Evolutionary conservation across 768 basidiomycete genomes (phyloP), one percentile per base, ranked within the genome.

Genomic region (Leucocoprinus sp.): DNA sequence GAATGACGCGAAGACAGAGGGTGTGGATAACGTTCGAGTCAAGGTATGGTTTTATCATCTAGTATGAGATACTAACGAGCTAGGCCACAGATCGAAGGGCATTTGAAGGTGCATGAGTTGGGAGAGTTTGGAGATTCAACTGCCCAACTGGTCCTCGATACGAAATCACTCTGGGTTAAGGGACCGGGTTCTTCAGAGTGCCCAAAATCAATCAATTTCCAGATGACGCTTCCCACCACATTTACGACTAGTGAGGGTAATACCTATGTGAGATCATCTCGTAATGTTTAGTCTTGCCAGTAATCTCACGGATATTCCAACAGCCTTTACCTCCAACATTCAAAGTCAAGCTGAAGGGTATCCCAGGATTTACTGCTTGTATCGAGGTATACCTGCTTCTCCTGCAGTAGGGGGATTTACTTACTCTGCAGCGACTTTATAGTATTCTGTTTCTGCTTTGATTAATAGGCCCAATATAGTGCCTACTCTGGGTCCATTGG

Each of bases 271-370:
- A 54, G 77, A 31, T 31, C n/a, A 37, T 51, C 12, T 52, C 17
- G 7, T 6, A 43, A 11, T n/a, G 8, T 26, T 12, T 15, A 6
- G 14, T 37, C 24, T 36, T 19, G 45, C 4, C 28, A 49, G 18
- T 18, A 19, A 14, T 12, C 15, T 43, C 22, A 43, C n/a, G 22
- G 55, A 23, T 48, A 43, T 49, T 31, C 26, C 37, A 45, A 24
- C 44, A 87, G 84, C 68, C 76, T 35, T 66, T 89, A 18, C 85
- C 85, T 17, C 86, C 85, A 0, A 83, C 76, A 9, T 81, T 78
- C 50, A 68, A 77, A 46, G 76, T 81, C 12, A 82, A 80, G 51
- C 64, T 88, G 14, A 72, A 75, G 9, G 84, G 84, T 2, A 59
- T 87, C 5, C 85, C 85, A 8, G 86, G 85, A 1, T 86, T 88